A percentile compares a stretch with the other conserved stretches of the same genome.
phyloP scores from a whole-genome alignment of 139 green algal species.

The Pseudopediastrum boryanum region DNA sequence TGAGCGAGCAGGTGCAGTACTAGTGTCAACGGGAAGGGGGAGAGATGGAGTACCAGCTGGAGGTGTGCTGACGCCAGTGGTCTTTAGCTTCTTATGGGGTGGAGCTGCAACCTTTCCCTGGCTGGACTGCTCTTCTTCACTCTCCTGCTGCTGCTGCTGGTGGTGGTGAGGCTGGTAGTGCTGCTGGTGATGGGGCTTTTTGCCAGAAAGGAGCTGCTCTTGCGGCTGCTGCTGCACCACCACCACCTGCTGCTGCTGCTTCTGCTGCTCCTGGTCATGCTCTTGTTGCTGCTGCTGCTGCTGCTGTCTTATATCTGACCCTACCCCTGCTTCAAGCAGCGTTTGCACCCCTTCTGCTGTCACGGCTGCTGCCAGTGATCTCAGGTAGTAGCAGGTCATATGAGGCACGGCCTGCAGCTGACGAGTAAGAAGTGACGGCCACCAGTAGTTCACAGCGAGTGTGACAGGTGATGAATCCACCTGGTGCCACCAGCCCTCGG shows the following conservation, averaged over 20 bases:
- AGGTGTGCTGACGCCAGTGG: too few species aligned
- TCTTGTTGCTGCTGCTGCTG: too few species aligned
- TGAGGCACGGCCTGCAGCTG: constrained; percentile 7
- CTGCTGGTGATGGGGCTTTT: constrained; percentile 1
- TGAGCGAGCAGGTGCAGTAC: too few species aligned
- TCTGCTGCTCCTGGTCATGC: background rate
- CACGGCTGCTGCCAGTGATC: constrained; percentile 33
- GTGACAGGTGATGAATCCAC: constrained; percentile 49
- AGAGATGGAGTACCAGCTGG: too few species aligned
- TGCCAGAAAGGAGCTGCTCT: background rate
- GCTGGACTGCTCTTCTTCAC: background rate
- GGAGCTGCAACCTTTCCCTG: too few species aligned
- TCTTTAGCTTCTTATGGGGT: too few species aligned
- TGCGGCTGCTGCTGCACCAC: constrained; percentile 4
- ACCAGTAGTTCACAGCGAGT: constrained; percentile 87
- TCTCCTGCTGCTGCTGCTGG: constrained; percentile 7
- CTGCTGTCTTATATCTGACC: background rate
- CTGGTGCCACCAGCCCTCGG: constrained; percentile 85
- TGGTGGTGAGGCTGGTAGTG: constrained; percentile 18
- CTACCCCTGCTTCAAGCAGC: constrained; percentile 3
- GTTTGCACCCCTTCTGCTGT: constrained; percentile 18
- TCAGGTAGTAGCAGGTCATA: constrained; percentile 47
- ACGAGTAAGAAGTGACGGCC: constrained; percentile 42
- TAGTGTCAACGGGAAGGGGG: too few species aligned
- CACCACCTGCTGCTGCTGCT: constrained; percentile 6